Evolutionary conservation across 75 land plant species (phyloP).

Genomic region (Ceratopteris richardii): DNA sequence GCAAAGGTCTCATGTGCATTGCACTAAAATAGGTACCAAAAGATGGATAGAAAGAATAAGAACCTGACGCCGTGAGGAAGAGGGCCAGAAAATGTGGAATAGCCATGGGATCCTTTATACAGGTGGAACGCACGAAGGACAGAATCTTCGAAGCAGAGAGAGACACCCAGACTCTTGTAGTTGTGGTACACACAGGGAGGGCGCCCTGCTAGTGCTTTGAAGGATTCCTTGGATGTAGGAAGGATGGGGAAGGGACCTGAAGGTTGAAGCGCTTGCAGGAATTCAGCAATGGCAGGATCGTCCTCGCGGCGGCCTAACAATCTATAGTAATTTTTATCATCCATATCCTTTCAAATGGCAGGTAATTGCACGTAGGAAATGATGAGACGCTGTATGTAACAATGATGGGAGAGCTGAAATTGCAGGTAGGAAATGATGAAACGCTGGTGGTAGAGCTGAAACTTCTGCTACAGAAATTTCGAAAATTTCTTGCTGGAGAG

Average conservation of each 20-base stretch:
- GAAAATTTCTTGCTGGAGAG: no score
- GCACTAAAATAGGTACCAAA: no score
- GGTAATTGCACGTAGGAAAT: no score
- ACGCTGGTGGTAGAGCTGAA: no score
- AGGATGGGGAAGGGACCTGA: no score
- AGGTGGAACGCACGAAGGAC: not conserved
- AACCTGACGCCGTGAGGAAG: not conserved
- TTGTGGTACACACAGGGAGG: conserved; percentile 1
- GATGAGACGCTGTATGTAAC: no score
- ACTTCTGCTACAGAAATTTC: no score
- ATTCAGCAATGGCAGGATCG: not conserved
- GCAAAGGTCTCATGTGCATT: no score
- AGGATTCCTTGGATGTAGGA: not conserved
- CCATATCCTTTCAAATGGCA: no score
- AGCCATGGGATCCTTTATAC: not conserved
- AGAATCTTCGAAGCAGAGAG: conserved; percentile 4
- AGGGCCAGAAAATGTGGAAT: not conserved
- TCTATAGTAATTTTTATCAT: no score
- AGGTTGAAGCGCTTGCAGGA: not conserved
- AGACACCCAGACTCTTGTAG: conserved; percentile 5
- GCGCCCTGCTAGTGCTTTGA: not conserved
- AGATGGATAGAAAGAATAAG: conserved; percentile 9
- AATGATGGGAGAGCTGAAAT: no score
- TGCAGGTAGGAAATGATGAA: no score
- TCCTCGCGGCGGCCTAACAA: not conserved